Evolutionary conservation across 2,329 filamentous ascomycete species (phyloP).

Genomic region (Cryphonectria radicalis): DNA sequence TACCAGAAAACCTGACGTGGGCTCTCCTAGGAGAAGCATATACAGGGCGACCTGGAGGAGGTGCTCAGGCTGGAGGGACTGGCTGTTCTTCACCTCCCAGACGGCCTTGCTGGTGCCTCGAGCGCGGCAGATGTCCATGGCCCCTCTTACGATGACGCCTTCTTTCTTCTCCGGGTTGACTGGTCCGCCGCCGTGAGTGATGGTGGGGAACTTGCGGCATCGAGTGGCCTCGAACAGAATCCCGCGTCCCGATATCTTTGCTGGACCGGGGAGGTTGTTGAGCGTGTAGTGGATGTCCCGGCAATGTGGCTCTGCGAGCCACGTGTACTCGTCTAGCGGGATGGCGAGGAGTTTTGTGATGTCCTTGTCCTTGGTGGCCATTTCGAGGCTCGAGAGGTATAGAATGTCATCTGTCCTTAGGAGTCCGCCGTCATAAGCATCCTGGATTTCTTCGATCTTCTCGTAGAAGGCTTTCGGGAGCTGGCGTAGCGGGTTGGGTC

Average conservation of each 20-base stretch:
- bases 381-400: conserved; percentile 18
- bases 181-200: conserved; percentile 23
- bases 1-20: conserved; percentile 17
- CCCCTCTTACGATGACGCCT: conserved; percentile 14
- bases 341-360: conserved; percentile 27
- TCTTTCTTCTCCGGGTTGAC: conserved; percentile 17
- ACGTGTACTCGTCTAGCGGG: conserved; percentile 20
- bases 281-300: conserved; percentile 23
- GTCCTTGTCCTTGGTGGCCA: conserved; percentile 27
- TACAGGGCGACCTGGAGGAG: conserved; percentile 24
- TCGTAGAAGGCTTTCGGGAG: conserved; percentile 16
- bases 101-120: conserved; percentile 19
- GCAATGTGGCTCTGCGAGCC: conserved; percentile 25
- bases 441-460: conserved; percentile 8
- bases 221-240: conserved; percentile 17
- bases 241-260: conserved; percentile 8
- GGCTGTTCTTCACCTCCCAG: conserved; percentile 26
- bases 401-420: conserved; percentile 18
- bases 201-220: conserved; percentile 9
- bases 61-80: conserved; percentile 24
- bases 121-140: conserved; percentile 23
- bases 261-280: conserved; percentile 16
- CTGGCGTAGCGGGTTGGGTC: conserved; percentile 18
- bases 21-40: conserved; percentile 20
- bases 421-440: neutral